Percentiles rank a stretch among this genome's conserved stretches.
Conservation (phyloP, 2,329 filamentous ascomycete genomes). For the Rhynchosporium secalis region DNA sequence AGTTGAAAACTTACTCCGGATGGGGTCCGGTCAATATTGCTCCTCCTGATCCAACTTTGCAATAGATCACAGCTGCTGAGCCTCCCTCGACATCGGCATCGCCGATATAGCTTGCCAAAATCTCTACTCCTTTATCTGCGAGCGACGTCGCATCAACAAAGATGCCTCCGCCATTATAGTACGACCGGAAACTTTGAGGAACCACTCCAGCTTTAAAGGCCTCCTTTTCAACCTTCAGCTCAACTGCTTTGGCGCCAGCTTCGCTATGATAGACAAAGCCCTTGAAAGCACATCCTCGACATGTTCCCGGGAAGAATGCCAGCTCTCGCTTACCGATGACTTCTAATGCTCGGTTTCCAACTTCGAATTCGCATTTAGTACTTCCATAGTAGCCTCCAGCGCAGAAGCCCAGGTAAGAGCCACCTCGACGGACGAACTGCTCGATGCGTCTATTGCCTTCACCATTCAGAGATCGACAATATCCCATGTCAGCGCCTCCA, state of each 20-base stretch:
- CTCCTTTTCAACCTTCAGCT: conserved; percentile 63
- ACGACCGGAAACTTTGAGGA: conserved; percentile 67
- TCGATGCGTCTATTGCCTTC: conserved; percentile 80
- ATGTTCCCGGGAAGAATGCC: conserved; percentile 82
- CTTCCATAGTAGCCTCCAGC: conserved; percentile 92
- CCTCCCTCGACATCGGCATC: conserved; percentile 74
- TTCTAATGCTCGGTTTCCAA: conserved; percentile 76
- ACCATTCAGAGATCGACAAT: conserved; percentile 85
- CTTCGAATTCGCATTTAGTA: conserved; percentile 84
- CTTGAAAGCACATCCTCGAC: conserved; percentile 80
- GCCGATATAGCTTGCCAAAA: conserved; percentile 78
- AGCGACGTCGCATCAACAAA: conserved; percentile 77
- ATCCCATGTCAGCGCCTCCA: conserved; percentile 90
- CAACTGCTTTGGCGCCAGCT: conserved; percentile 72
- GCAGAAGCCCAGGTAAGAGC: conserved; percentile 86
- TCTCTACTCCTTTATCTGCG: conserved; percentile 66
- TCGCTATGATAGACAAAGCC: conserved; percentile 93
- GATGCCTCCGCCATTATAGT: conserved; percentile 93
- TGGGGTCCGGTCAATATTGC: conserved; percentile 84
- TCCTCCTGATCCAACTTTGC: conserved; percentile 77
- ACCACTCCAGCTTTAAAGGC: conserved; percentile 55
- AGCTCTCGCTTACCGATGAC: conserved; percentile 85
- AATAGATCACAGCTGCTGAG: conserved; percentile 78
- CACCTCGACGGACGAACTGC: conserved; percentile 83
- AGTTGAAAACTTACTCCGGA: conserved; percentile 68